A percentile compares a stretch with the other conserved stretches of the same genome.
Conservation (phyloP, 805 yeast genomes). For the Millerozyma miso region DNA sequence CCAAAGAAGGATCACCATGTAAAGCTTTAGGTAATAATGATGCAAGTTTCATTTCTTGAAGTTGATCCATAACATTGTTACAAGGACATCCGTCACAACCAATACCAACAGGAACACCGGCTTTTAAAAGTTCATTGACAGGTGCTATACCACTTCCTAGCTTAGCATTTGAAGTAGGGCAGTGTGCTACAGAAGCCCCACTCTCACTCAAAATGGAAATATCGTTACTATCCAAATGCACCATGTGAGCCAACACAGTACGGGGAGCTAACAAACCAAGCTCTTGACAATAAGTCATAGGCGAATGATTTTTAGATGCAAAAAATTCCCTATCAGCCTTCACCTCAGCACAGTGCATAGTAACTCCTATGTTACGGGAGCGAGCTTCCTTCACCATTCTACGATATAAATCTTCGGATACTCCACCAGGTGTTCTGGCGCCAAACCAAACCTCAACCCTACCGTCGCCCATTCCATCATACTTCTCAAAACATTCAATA, state of each 20-base stretch:
- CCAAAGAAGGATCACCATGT: constrained; percentile 43
- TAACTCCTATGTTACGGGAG: constrained; percentile 41
- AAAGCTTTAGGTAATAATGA: constrained; percentile 19
- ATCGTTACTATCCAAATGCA: constrained; percentile 69
- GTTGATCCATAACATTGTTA: constrained; percentile 32
- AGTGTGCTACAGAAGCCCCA: constrained; percentile 80
- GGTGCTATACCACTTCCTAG: constrained; percentile 89
- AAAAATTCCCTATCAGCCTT: constrained; percentile 81
- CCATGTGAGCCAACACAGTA: constrained; percentile 86
- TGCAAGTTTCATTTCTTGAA: constrained; percentile 33
- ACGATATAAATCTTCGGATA: constrained; percentile 61
- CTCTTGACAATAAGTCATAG: constrained; percentile 57
- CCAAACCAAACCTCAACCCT: constrained; percentile 93
- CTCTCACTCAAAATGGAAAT: constrained; percentile 49
- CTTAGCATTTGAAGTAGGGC: constrained; percentile 91
- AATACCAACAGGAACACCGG: constrained; percentile 69
- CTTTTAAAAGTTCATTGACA: constrained; percentile 55
- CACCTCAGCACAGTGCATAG: constrained; percentile 89
- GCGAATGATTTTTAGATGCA: constrained; percentile 63
- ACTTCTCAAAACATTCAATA: constrained; percentile 49
- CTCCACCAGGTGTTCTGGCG: constrained; percentile 20
- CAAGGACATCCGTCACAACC: constrained; percentile 46
- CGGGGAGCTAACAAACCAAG: constrained; percentile 55
- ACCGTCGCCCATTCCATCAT: constrained; percentile 63
- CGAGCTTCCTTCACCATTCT: constrained; percentile 55